Base-by-base conservation (phyloP, 306 rosid genomes). In the Malus asiatica region DNA sequence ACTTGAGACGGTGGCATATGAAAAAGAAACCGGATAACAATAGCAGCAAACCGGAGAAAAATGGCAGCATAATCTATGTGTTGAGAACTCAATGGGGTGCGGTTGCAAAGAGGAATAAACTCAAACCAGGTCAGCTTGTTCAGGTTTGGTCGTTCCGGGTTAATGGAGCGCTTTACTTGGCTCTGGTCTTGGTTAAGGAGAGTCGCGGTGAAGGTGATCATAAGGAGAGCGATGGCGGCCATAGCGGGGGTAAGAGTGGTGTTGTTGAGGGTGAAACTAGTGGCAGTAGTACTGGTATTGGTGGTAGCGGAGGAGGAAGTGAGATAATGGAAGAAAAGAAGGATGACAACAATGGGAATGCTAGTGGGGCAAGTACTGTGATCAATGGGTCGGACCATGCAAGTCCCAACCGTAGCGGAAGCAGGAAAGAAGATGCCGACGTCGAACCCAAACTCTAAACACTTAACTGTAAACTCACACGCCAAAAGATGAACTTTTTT, bases 141-240 rank as follows among this genome's bases (percentile, higher is more conserved):
- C 76, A 73, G 44, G 68, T 73, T 59, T 73, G 58, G 77, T 59
- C 77, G 4, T 73, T 73, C 16, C 40, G 58, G 66, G 68, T 35
- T 18, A 32, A 40, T 9, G 27, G 42, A 59, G 15, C 0, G 18
- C 77, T 73, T 59, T 4, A 42, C 77, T 59, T 72, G 61, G 76
- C 77, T 38, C 10, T 59, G 16, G 68, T 40, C 42, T 25, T 59
- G 42, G 27, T 40, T 16, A 11, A 25, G 27, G 44, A 12, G 38
- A 11, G 53, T 14, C 8, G 8, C 6, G 25, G 20, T 48, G 16
- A 15, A 15, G 55, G 38, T 4, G 48, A 29, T 14, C 20, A 15
- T 5, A 29, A n/a, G 22, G 76, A 25, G 27, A 40, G 35, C 32
- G 19, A 29, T 14, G 48, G 33, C 16, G 7, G 38, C 14, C 3